phyloP scores from a whole-genome alignment of 2,329 filamentous ascomycete genomes.

The Exophiala phaeomuriformis region DNA sequence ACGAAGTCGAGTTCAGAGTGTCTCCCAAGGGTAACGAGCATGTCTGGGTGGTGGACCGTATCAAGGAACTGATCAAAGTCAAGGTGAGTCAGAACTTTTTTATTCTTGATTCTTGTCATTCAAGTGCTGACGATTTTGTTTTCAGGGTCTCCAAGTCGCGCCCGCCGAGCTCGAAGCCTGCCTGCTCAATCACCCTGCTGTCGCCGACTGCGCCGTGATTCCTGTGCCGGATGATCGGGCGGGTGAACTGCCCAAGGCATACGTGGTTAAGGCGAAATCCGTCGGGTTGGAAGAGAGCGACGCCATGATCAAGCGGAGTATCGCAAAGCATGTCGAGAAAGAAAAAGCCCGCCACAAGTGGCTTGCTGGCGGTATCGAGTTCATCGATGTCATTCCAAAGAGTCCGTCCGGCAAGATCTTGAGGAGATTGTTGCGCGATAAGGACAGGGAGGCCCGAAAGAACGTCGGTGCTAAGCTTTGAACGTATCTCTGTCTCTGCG shows the following conservation, averaged over 20 bases:
- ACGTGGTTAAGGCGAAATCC: slow-evolving; percentile 52
- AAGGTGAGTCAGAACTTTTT: slow-evolving; percentile 48
- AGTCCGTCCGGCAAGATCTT: slow-evolving; percentile 58
- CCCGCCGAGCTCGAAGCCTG: slow-evolving; percentile 77
- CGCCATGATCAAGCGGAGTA: slow-evolving; percentile 43
- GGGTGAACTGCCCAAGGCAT: slow-evolving; percentile 58
- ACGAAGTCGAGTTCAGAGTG: slow-evolving; percentile 66
- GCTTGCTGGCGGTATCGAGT: slow-evolving; percentile 54
- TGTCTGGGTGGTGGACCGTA: slow-evolving; percentile 70
- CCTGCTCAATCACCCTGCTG: slow-evolving; percentile 63
- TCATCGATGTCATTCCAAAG: slow-evolving; percentile 53
- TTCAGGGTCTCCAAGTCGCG: slow-evolving; percentile 70
- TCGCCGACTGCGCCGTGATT: slow-evolving; percentile 75
- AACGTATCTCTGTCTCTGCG: not conserved
- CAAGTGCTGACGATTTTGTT: not conserved
- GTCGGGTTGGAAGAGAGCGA: slow-evolving; percentile 49
- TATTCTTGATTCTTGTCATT: not conserved
- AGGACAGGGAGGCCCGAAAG: slow-evolving; percentile 62
- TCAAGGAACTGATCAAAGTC: slow-evolving; percentile 71
- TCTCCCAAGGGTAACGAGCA: slow-evolving; percentile 66
- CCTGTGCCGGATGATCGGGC: slow-evolving; percentile 58
- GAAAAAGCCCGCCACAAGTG: slow-evolving; percentile 57
- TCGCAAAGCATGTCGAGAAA: slow-evolving; percentile 53
- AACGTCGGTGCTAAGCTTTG: slow-evolving; percentile 61
- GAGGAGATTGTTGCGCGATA: slow-evolving; percentile 60